Evolutionary conservation across 2,329 filamentous ascomycete genomes (phyloP), one percentile per base, ranked within the genome.

Genomic region (Nothopassalora personata): DNA sequence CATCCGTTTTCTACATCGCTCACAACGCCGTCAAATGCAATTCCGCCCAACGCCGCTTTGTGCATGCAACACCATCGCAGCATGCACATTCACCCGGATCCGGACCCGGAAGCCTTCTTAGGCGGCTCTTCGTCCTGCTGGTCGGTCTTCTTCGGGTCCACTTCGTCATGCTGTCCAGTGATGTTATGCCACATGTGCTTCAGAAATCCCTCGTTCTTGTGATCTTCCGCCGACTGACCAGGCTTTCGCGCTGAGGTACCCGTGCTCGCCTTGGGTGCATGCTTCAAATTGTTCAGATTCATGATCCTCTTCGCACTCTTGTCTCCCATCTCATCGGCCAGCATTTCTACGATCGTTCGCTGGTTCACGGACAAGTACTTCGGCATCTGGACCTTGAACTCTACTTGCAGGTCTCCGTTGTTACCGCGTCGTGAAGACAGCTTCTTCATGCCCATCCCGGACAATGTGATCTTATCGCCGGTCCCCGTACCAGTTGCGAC

Each of bases 311-410:
- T 94, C 34, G 94, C 94, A 30, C 85, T 90, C 79, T 92, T 91
- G 75, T 99, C 94, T 43, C 84, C 87, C 86, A 99, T 88, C 78
- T 99, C 94, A 69, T 99, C 92, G 6, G 94, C 94, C 64, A 99
- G 84, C 85, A 97, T 93, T 78, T 99, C 94, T 48, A 96, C 78
- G 60, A 99, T 89, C 0, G 90, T 95, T 56, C 94, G 84, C 79
- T 99, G 92, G 77, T 96, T 97, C 49, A 88, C 84, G 56, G 84
- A 91, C 64, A 99, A 81, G 70, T 93, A 97, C 77, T 96, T 97
- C 49, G 94, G 94, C 90, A 97, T 96, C 56, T 84, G 80, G 49
- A 99, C 90, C 74, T 91, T 91, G 82, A 96, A 99, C 74, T 99
- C 93, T 6, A 99, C 91, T 72, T 86, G 88, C 60, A 99, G 77